These are phyloP conservation scores for Salix dunnii DNA, from an alignment of 345 rosid genomes.

Conservation along the genomic window DNA sequence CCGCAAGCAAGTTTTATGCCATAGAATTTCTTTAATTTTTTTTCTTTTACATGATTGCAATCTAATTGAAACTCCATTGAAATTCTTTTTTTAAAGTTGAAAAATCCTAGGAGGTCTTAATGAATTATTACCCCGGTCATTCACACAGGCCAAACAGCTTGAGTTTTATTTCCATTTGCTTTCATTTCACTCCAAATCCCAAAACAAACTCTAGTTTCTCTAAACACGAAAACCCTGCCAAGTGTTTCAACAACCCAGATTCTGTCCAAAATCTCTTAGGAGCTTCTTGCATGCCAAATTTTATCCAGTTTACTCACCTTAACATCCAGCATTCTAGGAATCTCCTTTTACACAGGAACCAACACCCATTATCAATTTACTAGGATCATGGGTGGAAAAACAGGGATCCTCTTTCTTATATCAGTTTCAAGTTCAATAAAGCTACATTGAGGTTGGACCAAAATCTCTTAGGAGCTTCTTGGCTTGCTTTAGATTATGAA, in stretches of 20 bases:
- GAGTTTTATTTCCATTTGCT: too few relatives aligned
- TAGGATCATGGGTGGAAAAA: not conserved
- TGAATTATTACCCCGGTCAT: not conserved
- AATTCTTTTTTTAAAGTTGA: not conserved
- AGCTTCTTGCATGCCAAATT: too few relatives aligned
- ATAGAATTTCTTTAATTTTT: not conserved
- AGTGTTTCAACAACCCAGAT: too few relatives aligned
- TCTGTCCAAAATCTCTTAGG: too few relatives aligned
- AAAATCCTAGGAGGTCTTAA: not conserved
- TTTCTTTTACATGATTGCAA: not conserved
- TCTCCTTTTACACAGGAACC: not conserved
- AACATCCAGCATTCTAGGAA: not conserved
- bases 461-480: too few relatives aligned
- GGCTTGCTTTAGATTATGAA: not conserved
- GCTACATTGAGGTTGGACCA: too few relatives aligned
- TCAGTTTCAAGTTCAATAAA: not conserved
- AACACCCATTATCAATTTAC: not conserved
- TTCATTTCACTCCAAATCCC: too few relatives aligned
- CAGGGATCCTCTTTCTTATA: not conserved
- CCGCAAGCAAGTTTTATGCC: not conserved
- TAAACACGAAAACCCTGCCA: too few relatives aligned
- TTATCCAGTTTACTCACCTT: not conserved
- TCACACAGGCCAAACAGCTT: too few relatives aligned
- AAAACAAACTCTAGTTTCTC: too few relatives aligned
- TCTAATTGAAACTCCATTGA: not conserved